phyloP scores from a whole-genome alignment of 192 early-diverging fungal species.

The Allomyces arbusculus region DNA sequence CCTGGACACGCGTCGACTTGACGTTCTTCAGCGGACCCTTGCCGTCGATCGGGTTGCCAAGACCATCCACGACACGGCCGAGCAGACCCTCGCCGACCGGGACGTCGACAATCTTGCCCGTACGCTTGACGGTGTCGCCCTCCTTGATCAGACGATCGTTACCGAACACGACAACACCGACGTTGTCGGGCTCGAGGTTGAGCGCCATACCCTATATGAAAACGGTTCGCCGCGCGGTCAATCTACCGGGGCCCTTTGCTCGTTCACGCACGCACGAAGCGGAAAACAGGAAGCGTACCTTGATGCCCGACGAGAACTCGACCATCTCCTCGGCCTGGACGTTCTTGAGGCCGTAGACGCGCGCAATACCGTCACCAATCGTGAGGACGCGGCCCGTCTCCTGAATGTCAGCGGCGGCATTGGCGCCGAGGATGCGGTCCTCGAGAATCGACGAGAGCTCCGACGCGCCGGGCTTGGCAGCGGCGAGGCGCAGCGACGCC shows the following conservation, averaged over 20 bases:
- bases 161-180: conserved; percentile 99
- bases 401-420: conserved; percentile 68
- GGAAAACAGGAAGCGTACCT: conserved; percentile 30
- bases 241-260: no score
- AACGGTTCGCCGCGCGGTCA: neutral
- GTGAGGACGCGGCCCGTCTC: conserved; percentile 98
- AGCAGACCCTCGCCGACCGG: conserved; percentile 85
- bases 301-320: conserved; percentile 97
- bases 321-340: conserved; percentile 99
- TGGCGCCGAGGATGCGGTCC: conserved; percentile 80
- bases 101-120: conserved; percentile 95
- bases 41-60: conserved; percentile 99
- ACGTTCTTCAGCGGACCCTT: conserved; percentile 85
- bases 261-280: neutral
- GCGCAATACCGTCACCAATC: conserved; percentile 99
- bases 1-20: conserved; percentile 80
- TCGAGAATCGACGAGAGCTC: conserved; percentile 97
- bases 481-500: conserved; percentile 16
- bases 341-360: conserved; percentile 97
- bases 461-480: conserved; percentile 47
- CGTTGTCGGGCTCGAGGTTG: conserved; percentile 99
- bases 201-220: conserved; percentile 84
- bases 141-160: conserved; percentile 99
- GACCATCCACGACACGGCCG: conserved; percentile 95
- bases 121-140: conserved; percentile 98